phyloP scores from a whole-genome alignment of 1,284 basidiomycete species.

The Garcileccinum viscosum region DNA sequence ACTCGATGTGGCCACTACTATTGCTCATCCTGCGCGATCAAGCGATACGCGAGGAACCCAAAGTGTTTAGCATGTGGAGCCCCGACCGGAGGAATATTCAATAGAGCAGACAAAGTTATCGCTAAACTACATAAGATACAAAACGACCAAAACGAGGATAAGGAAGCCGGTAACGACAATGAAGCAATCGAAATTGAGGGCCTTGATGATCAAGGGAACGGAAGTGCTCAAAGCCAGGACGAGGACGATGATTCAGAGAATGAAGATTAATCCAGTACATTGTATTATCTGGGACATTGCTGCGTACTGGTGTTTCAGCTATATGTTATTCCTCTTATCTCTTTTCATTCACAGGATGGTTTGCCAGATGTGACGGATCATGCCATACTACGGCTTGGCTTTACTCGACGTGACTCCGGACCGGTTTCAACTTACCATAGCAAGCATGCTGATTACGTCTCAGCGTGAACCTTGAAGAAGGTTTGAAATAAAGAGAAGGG shows the following conservation, averaged over 20 bases:
- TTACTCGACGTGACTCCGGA: conserved; percentile 12
- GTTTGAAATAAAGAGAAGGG: conserved; percentile 2
- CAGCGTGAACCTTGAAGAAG: conserved; percentile 10
- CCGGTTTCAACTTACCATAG: conserved; percentile 12
- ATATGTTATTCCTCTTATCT: conserved; percentile 22
- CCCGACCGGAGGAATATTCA: conserved; percentile 94
- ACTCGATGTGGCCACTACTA: conserved; percentile 98
- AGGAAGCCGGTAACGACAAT: conserved; percentile 47
- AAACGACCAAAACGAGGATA: conserved; percentile 53
- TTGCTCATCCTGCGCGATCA: conserved; percentile 92
- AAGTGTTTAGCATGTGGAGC: conserved; percentile 96
- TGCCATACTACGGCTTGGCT: conserved; percentile 7
- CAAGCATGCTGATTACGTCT: conserved; percentile 12
- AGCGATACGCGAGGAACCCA: conserved; percentile 90
- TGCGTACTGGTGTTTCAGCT: conserved; percentile 14
- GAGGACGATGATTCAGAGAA: conserved; percentile 42
- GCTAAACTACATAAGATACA: conserved; percentile 75
- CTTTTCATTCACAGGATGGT: conserved; percentile 21
- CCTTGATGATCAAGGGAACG: conserved; percentile 45
- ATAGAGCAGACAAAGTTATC: conserved; percentile 84
- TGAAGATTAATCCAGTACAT: conserved; percentile 38
- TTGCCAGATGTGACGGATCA: conserved; percentile 27
- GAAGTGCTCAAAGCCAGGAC: conserved; percentile 31
- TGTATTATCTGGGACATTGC: conserved; percentile 33
- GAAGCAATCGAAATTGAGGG: conserved; percentile 68